Percentiles rank a stretch among this genome's conserved stretches.
Evolutionary conservation across 257 asterid species (phyloP).

Genomic region (Fraxinus cuspidata): DNA sequence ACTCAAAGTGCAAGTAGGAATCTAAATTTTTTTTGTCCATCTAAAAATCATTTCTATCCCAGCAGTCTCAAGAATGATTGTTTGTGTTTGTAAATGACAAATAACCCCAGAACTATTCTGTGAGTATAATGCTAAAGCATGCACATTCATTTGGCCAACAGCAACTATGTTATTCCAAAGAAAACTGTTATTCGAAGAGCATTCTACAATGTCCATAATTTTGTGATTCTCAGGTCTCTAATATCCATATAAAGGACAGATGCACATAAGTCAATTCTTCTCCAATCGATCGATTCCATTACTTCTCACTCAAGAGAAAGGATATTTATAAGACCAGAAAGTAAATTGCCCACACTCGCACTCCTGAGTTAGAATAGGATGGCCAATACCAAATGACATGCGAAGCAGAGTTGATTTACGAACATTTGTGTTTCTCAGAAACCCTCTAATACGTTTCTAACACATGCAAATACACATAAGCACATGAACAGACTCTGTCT

Average conservation of each 20-base stretch:
- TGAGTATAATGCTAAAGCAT: background rate
- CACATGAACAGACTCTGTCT: background rate
- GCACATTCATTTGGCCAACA: background rate
- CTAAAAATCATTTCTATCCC: background rate
- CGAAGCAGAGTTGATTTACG: background rate
- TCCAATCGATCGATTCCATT: background rate
- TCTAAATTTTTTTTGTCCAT: background rate
- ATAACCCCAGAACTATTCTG: background rate
- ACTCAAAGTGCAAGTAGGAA: background rate
- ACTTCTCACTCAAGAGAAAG: background rate
- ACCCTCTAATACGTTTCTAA: background rate
- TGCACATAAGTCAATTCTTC: background rate
- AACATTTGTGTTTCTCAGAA: background rate
- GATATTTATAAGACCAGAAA: background rate
- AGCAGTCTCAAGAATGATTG: background rate
- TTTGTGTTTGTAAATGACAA: background rate
- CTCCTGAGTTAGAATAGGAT: background rate
- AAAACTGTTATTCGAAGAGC: background rate
- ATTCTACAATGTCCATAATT: background rate
- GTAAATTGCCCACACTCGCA: background rate
- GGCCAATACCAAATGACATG: background rate
- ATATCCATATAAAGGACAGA: background rate
- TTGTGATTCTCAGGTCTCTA: background rate
- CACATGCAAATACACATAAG: background rate
- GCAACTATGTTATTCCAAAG: background rate